Base-by-base conservation (phyloP, 208 protist species). In the Histomonas meleagridis region DNA sequence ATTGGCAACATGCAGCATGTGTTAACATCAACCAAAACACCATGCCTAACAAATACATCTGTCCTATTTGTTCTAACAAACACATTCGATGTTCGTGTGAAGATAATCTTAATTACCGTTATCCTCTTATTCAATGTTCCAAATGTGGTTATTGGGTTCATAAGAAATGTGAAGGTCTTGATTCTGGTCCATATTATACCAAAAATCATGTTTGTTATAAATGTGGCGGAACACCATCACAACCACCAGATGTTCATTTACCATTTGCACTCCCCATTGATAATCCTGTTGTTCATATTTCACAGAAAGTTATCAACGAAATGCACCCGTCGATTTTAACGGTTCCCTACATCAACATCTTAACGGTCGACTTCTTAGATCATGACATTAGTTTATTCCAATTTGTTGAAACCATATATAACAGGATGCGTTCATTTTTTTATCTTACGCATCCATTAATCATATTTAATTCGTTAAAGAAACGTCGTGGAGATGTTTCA, bases 121-220 rank as follows among this genome's bases (percentile, higher is more conserved):
- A 55, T 32, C 76, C 76, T 18, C 28, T 86, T 18, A 55, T 86
- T 38, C 40, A n/a, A 51, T 86, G 76, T 55, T 51, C 76, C 51
- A 86, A 86, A 86, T 86, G 76, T 28, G 46, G 46, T 51, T 86
- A 86, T 35, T 86, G 38, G 5, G 76, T 86, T 51, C 76, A 86
- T 49, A 51, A n/a, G 46, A 43, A 55, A 86, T 86, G 76, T 16
- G 76, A 86, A 21, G 76, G 46, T 26, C 46, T 86, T n/a, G 76
- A 55, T n/a, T 32, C 46, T 55, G 76, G 76, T 26, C 76, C 76
- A 40, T 43, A 51, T 55, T 51, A 38, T 32, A 18, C 76, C 38
- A 46, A 32, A 7, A 86, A 43, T 53, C 46, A 86, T 86, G 76
- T 86, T 38, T 86, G 76, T 16, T 57, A 32, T 12, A 7, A 46